These are phyloP conservation scores for Starmerella davenportii DNA, from an alignment of 805 yeast genomes.

Conservation along the genomic window DNA sequence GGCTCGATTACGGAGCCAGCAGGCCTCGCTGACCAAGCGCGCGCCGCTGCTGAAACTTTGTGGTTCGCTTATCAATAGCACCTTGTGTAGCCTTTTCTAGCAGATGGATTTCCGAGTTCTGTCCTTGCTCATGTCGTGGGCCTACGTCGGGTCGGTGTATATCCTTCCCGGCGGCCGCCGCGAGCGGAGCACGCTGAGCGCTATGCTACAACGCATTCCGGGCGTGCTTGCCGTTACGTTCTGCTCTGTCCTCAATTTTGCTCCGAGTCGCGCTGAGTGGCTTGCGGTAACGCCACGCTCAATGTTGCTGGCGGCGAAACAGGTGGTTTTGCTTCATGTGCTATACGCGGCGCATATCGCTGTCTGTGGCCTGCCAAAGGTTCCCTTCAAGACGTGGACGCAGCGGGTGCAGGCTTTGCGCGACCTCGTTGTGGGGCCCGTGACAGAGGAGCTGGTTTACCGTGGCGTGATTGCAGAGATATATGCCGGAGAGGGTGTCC, in stretches of 20 bases:
- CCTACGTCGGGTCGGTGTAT: conserved; percentile 14
- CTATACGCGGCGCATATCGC: conserved; percentile 7
- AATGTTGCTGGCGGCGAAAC: neutral
- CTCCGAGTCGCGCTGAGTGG: conserved; percentile 3
- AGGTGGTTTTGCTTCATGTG: conserved; percentile 1
- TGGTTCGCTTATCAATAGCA: no score
- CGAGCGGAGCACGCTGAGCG: conserved; percentile 2
- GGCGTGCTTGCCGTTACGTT: conserved; percentile 7
- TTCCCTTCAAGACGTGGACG: neutral
- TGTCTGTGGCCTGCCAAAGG: conserved; percentile 3
- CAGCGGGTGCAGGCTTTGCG: conserved; percentile 26
- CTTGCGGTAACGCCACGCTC: neutral
- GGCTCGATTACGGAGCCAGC: no score
- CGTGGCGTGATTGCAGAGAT: conserved; percentile 30
- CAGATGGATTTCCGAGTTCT: conserved; percentile 4
- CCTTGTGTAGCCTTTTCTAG: no score
- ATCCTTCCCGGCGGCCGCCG: conserved; percentile 12
- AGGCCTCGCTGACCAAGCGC: no score
- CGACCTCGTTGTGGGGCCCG: conserved; percentile 51
- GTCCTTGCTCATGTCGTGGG: conserved; percentile 4
- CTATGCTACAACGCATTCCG: conserved; percentile 8
- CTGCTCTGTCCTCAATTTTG: conserved; percentile 1
- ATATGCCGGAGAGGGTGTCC: conserved; percentile 16
- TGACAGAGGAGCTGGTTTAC: conserved; percentile 61
- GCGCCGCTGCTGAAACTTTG: no score